Evolutionary conservation across 176 grass and related monocot genomes (phyloP).

Genomic region (Musa troglodytarum): DNA sequence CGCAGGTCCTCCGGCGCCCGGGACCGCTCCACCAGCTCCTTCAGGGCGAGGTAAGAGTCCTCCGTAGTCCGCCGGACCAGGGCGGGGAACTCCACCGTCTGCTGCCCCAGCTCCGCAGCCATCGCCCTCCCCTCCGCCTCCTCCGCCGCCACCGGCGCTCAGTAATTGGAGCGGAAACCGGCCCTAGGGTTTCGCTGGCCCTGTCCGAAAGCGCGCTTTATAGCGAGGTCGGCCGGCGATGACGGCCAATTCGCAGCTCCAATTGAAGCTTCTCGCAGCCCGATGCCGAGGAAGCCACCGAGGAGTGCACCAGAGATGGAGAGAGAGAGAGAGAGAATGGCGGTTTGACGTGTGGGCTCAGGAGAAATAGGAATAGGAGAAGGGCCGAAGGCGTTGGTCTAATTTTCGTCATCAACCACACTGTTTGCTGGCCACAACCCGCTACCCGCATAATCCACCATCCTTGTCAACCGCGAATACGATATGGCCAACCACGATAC

Average conservation of each 20-base stretch:
- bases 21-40: conserved; percentile 83
- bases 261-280: neutral
- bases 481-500: too few species aligned
- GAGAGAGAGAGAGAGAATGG: neutral
- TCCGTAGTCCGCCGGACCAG: conserved; percentile 72
- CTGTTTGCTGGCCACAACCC: neutral
- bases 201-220: neutral
- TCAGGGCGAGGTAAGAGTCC: conserved; percentile 86
- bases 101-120: conserved; percentile 66
- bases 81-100: conserved; percentile 83
- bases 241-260: neutral
- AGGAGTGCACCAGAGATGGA: neutral
- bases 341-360: neutral
- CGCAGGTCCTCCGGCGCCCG: conserved; percentile 39
- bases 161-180: neutral
- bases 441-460: too few species aligned
- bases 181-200: conserved; percentile 10
- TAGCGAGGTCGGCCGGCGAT: neutral
- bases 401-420: neutral
- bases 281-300: neutral
- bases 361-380: neutral
- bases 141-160: neutral
- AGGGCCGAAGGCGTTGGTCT: neutral
- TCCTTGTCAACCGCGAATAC: too few species aligned
- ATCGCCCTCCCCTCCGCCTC: conserved; percentile 18